These are phyloP conservation scores for Psilocybe mexicana DNA, from an alignment of 1,284 basidiomycete genomes.

Conservation along the genomic window DNA sequence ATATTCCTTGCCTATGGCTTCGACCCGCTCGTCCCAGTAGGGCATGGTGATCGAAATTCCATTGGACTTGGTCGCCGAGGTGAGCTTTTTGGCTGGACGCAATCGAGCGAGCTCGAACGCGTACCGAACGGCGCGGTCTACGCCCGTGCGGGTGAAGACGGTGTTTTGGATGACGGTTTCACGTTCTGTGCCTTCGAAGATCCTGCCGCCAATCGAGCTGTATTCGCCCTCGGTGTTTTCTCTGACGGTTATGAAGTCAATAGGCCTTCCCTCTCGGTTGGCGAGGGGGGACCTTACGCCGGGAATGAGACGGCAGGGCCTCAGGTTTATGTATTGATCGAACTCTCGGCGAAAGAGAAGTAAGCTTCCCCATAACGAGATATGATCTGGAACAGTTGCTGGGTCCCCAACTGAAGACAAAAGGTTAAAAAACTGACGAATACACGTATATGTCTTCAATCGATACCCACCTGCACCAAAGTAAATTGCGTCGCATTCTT, in stretches of 20 bases:
- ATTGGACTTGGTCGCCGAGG: slow-evolving; percentile 54
- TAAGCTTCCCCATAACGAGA: slow-evolving; percentile 55
- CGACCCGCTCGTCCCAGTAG: slow-evolving; percentile 49
- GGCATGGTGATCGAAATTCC: slow-evolving; percentile 49
- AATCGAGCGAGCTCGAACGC: slow-evolving; percentile 53
- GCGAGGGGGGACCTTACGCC: slow-evolving; percentile 50
- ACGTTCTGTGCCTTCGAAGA: slow-evolving; percentile 38
- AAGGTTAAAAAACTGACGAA: neutral
- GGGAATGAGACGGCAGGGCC: slow-evolving; percentile 51
- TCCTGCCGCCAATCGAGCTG: slow-evolving; percentile 51
- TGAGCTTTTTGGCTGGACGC: slow-evolving; percentile 50
- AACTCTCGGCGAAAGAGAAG: slow-evolving; percentile 53
- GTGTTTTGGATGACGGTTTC: slow-evolving; percentile 38
- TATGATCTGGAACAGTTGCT: slow-evolving; percentile 51
- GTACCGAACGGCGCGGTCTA: slow-evolving; percentile 53
- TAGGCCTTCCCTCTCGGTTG: slow-evolving; percentile 34
- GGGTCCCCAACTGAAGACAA: slow-evolving; percentile 30
- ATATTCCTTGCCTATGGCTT: slow-evolving; percentile 49
- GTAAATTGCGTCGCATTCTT: slow-evolving; percentile 40
- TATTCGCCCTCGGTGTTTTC: slow-evolving; percentile 64
- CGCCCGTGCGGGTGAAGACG: slow-evolving; percentile 46
- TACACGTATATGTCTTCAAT: neutral
- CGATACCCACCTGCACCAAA: slow-evolving; percentile 37
- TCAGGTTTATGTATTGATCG: slow-evolving; percentile 57
- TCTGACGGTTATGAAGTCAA: slow-evolving; percentile 54